Evolutionary conservation across 1,284 basidiomycete species (phyloP), one percentile per base, ranked within the genome.

Genomic region (Irpex lacteus): DNA sequence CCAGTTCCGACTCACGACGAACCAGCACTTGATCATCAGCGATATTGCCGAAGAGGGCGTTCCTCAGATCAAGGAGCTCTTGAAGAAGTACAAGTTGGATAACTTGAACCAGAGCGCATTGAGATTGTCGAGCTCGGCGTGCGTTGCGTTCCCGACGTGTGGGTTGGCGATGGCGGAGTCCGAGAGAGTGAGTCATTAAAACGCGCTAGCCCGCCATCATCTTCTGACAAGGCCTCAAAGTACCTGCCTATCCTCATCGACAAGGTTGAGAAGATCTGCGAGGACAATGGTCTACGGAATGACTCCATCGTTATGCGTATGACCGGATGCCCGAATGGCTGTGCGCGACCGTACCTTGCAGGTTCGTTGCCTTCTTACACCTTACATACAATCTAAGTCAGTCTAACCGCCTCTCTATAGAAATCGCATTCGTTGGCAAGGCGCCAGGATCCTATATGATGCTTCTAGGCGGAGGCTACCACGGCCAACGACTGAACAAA

Each of bases 61-160:
- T 40, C 85, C 87, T 1, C 79, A 81, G 72, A 94, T 98, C 75
- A 96, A 96, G 82, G 75, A 77, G 5, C 77, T 98, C 50, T 79
- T 99, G 53, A 83, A 86, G 63, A 86, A 95, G 81, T 98, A 96
- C 81, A 94, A 93, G 76, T 83, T 99, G 65, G 96, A 98, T 78
- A 95, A 97, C 73, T 77, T 98, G 69, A 83, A 89, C 66, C 89
- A 90, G 72, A 87, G 89, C 26, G 96, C 86, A 5, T 77, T 99
- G 71, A 85, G 96, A 66, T 80, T 98, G 54, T 91, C 92, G 5
- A 92, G 91, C 5, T 95, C 93, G 5, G 95, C 98, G 19, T 99
- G 98, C 79, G 97, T 99, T 65, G 92, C 97, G 1, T 98, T 99
- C 85, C 97, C 98, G 5, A 99, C 97, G 3, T 99, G 96, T 74